phyloP scores from a whole-genome alignment of 1,284 basidiomycete species.

The Sanghuangporus weigelae region DNA sequence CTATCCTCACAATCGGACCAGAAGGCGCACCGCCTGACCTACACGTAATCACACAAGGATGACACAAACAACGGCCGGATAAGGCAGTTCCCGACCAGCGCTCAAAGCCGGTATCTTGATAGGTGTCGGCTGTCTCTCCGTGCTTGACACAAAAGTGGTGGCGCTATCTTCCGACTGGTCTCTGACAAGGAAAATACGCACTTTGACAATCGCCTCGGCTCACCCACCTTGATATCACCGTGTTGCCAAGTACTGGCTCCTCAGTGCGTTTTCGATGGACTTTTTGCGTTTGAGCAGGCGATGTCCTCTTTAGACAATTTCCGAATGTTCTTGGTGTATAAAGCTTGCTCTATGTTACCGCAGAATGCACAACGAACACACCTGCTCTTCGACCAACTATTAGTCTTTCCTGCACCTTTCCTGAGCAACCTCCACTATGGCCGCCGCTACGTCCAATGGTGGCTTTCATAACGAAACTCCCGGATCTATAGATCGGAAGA shows the following conservation, averaged over 20 bases:
- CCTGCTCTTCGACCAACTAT: not conserved
- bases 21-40: not conserved
- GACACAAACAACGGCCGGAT: not conserved
- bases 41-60: not conserved
- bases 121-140: not conserved
- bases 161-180: not conserved
- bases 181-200: constrained; percentile 1
- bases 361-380: not conserved
- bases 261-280: not conserved
- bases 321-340: not conserved
- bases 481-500: not conserved
- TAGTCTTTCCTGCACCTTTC: not conserved
- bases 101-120: not conserved
- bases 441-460: not conserved
- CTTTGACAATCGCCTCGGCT: constrained; percentile 11
- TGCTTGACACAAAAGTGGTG: not conserved
- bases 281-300: constrained; percentile 1
- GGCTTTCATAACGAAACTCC: not conserved
- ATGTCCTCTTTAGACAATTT: constrained; percentile 9
- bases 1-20: not conserved
- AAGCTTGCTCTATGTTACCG: not conserved
- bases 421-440: not conserved
- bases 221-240: not conserved
- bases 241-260: constrained; percentile 4
- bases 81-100: not conserved